These are phyloP conservation scores for Bidens hawaiensis DNA, from an alignment of 140 eudicot species.

Conservation along the genomic window DNA sequence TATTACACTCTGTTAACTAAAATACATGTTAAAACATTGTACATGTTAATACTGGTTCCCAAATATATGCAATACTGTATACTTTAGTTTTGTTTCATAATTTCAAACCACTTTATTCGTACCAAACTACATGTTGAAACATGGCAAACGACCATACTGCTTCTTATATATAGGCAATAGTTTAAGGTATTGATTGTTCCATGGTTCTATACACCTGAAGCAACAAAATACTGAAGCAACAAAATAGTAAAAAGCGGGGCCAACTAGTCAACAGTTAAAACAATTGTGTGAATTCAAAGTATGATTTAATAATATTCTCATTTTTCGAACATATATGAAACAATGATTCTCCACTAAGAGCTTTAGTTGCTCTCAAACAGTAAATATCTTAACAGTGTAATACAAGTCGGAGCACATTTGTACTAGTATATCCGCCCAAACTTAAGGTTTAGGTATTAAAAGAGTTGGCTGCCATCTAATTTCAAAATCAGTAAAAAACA, in stretches of 20 bases:
- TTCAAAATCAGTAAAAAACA: neutral
- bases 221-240: too few species aligned
- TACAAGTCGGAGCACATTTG: neutral
- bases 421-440: neutral
- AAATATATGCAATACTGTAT: too few species aligned
- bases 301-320: neutral
- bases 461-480: neutral
- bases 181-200: neutral
- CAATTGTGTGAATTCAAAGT: neutral
- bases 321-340: neutral
- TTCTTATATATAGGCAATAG: neutral
- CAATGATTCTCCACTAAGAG: neutral
- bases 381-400: neutral
- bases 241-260: neutral
- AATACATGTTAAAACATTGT: neutral
- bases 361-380: constrained; percentile 1
- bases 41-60: too few species aligned
- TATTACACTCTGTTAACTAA: neutral
- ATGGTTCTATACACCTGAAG: neutral
- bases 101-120: neutral
- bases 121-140: neutral
- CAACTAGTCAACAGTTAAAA: neutral
- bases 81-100: neutral
- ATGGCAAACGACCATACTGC: neutral
- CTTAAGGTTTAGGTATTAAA: neutral